phyloP scores from a whole-genome alignment of 345 rosid species.

The Hibiscus mutabilis region DNA sequence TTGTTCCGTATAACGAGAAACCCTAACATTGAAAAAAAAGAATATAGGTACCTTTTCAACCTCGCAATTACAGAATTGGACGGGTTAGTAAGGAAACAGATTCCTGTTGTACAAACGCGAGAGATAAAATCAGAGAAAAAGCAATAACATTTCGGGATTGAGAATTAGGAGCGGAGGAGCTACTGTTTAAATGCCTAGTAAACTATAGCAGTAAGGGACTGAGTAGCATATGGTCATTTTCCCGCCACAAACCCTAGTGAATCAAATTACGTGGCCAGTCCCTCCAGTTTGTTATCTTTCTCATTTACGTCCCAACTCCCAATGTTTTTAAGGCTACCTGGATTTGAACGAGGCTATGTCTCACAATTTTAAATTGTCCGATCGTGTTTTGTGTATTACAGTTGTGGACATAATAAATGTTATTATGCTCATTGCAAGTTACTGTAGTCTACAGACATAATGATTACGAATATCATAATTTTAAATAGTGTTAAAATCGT shows the following conservation, averaged over 20 bases:
- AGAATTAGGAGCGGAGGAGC: not conserved
- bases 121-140: not conserved
- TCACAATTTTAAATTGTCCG: too few species aligned
- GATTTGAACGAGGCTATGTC: too few species aligned
- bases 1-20: not conserved
- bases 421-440: too few species aligned
- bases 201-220: not conserved
- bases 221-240: not conserved
- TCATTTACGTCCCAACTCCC: not conserved
- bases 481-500: too few species aligned
- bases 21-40: not conserved
- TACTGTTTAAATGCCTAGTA: not conserved
- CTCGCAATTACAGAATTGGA: not conserved
- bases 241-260: conserved; percentile 11
- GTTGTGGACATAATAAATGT: too few species aligned
- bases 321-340: too few species aligned
- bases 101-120: not conserved
- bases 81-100: not conserved
- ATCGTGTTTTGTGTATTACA: too few species aligned
- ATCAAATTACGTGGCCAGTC: conserved; percentile 1
- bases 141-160: not conserved
- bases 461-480: too few species aligned
- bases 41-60: not conserved
- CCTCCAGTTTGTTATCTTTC: not conserved
- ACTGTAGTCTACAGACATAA: too few species aligned